Conservation (phyloP, 805 yeast species). For the Blastobotrys americana region DNA sequence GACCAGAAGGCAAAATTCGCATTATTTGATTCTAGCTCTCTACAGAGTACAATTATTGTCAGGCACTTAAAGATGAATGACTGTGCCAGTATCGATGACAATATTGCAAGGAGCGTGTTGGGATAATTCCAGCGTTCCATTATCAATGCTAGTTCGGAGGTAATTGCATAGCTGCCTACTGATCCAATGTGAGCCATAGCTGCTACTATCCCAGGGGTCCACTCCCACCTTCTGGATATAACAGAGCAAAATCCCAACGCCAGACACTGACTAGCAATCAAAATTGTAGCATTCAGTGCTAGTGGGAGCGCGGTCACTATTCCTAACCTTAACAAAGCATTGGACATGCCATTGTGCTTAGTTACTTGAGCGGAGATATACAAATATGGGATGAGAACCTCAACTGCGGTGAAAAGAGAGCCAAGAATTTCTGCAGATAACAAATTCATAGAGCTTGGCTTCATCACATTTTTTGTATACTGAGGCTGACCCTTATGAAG, state of each 20-base stretch:
- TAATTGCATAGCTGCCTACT: slow-evolving; percentile 44
- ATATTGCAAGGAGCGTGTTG: slow-evolving; percentile 53
- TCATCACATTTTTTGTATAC: neutral
- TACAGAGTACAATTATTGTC: slow-evolving; percentile 45
- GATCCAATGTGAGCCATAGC: slow-evolving; percentile 47
- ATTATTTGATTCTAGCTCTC: slow-evolving; percentile 53
- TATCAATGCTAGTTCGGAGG: slow-evolving; percentile 59
- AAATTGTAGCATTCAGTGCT: slow-evolving; percentile 17
- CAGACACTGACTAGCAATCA: slow-evolving; percentile 17
- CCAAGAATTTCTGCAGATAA: slow-evolving; percentile 62
- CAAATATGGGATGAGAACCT: slow-evolving; percentile 51
- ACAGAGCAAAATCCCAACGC: neutral
- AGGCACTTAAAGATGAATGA: slow-evolving; percentile 47
- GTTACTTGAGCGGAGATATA: slow-evolving; percentile 57
- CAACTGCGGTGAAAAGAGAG: slow-evolving; percentile 50
- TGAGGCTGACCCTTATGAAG: neutral
- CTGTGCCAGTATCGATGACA: slow-evolving; percentile 50
- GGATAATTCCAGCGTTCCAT: slow-evolving; percentile 62
- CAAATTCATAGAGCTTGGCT: slow-evolving; percentile 61
- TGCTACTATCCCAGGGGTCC: slow-evolving; percentile 49
- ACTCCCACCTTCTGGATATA: slow-evolving; percentile 50
- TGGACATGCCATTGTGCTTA: slow-evolving; percentile 48
- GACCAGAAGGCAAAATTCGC: slow-evolving; percentile 65
- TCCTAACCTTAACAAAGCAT: slow-evolving; percentile 48
- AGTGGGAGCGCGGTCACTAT: slow-evolving; percentile 30